Conservation (phyloP, 495 filamentous ascomycete species). For the Hyphodiscus hymeniophilus region DNA sequence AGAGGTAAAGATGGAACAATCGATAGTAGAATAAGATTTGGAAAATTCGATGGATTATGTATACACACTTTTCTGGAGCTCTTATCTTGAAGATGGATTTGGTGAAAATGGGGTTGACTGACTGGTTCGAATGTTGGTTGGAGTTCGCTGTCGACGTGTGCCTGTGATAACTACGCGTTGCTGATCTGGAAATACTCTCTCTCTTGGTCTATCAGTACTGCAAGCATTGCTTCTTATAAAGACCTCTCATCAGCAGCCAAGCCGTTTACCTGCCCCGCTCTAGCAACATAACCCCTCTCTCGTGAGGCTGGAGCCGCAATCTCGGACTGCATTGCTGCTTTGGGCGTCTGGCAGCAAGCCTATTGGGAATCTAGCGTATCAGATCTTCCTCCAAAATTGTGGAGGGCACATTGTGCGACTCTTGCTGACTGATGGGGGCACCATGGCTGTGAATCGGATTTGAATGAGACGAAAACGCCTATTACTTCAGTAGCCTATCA, state of each 20-base stretch:
- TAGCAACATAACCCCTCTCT: constrained; percentile 7
- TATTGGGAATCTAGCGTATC: too few relatives aligned
- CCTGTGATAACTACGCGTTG: constrained; percentile 2
- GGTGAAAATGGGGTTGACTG: background rate
- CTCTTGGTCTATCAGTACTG: constrained; percentile 1
- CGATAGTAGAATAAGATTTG: background rate
- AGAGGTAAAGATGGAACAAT: background rate
- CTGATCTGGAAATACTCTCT: constrained; percentile 14
- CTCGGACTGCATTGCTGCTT: constrained; percentile 14
- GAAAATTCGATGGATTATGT: background rate
- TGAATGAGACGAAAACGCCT: too few relatives aligned
- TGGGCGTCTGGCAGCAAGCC: background rate
- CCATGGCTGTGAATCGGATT: too few relatives aligned
- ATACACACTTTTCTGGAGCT: background rate
- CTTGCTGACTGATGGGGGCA: too few relatives aligned
- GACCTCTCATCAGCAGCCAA: background rate
- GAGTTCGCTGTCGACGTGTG: background rate
- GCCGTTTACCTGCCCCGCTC: constrained; percentile 5
- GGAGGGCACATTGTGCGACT: too few relatives aligned
- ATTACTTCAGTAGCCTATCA: too few relatives aligned
- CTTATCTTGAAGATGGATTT: constrained; percentile 1
- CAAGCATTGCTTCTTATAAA: background rate
- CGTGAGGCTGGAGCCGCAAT: constrained; percentile 3
- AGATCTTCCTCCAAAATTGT: too few relatives aligned
- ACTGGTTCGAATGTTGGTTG: background rate